A percentile compares a stretch with the other conserved stretches of the same genome.
These are phyloP conservation scores for Ceriops tagal DNA, from an alignment of 345 rosid genomes.

Conservation along the genomic window DNA sequence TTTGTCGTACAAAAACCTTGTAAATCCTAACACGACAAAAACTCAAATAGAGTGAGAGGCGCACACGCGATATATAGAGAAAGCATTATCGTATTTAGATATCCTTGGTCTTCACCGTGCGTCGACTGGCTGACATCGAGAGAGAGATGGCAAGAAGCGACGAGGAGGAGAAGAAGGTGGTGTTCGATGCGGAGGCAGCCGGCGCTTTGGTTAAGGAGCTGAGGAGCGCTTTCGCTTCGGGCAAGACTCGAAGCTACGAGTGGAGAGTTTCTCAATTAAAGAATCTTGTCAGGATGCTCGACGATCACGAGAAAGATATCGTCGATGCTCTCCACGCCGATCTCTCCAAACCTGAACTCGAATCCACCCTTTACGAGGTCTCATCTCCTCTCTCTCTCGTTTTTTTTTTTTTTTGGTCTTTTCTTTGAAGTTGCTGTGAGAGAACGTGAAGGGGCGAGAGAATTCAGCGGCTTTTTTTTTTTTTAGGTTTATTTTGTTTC, in stretches of 20 bases:
- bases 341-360: slow-evolving; percentile 77
- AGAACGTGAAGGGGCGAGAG: too few relatives aligned
- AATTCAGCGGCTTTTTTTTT: too few relatives aligned
- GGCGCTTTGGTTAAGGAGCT: slow-evolving; percentile 44
- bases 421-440: too few relatives aligned
- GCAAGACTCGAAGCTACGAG: slow-evolving; percentile 61
- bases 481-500: too few relatives aligned
- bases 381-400: background rate
- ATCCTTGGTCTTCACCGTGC: too few relatives aligned
- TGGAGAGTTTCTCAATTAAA: slow-evolving; percentile 79
- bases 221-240: slow-evolving; percentile 43
- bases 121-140: too few relatives aligned
- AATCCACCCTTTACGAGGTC: slow-evolving; percentile 74
- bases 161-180: background rate
- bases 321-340: slow-evolving; percentile 66
- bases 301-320: slow-evolving; percentile 62
- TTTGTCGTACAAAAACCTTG: too few relatives aligned
- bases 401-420: background rate
- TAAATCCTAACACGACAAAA: too few relatives aligned
- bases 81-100: too few relatives aligned
- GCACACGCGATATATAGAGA: too few relatives aligned
- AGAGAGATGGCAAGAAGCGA: background rate
- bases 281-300: slow-evolving; percentile 45
- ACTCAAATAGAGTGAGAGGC: too few relatives aligned
- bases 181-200: slow-evolving; percentile 47